A percentile compares a stretch with the other conserved stretches of the same genome.
Conservation (phyloP, 106 monocot species). For the Dendrobium huoshanense region DNA sequence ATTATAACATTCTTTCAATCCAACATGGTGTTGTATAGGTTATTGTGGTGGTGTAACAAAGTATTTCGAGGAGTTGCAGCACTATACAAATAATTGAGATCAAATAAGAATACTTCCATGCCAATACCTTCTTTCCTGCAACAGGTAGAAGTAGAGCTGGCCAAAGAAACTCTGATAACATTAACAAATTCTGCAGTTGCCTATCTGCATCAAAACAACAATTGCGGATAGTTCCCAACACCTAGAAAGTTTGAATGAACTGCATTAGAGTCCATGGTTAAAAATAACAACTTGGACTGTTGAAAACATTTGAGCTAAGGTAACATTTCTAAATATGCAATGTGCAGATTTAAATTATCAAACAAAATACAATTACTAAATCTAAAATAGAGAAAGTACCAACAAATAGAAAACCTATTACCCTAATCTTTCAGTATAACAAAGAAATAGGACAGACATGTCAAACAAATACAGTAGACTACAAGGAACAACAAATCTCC, state of each 20-base stretch:
- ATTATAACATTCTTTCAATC: neutral
- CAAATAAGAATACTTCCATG: neutral
- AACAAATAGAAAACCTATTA: neutral
- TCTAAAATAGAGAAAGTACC: neutral
- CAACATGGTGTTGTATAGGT: neutral
- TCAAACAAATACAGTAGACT: neutral
- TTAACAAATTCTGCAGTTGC: conserved; percentile 72
- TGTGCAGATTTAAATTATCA: neutral
- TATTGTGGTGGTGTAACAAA: neutral
- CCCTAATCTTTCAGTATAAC: neutral
- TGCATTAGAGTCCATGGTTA: neutral
- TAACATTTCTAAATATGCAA: neutral
- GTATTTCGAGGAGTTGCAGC: neutral
- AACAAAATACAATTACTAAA: neutral
- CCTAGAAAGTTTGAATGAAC: conserved; percentile 26
- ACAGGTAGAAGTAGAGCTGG: conserved; percentile 89
- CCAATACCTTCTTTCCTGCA: conserved; percentile 80
- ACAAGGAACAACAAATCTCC: neutral
- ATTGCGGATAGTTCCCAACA: conserved; percentile 78
- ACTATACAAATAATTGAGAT: neutral
- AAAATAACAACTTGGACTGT: neutral
- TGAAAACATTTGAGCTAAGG: neutral
- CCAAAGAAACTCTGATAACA: conserved; percentile 94
- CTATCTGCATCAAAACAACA: conserved; percentile 98
- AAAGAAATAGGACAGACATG: neutral